Evolutionary conservation across 2,329 filamentous ascomycete species (phyloP), one percentile per base, ranked within the genome.

Genomic region (Colletotrichum euphorbiae): DNA sequence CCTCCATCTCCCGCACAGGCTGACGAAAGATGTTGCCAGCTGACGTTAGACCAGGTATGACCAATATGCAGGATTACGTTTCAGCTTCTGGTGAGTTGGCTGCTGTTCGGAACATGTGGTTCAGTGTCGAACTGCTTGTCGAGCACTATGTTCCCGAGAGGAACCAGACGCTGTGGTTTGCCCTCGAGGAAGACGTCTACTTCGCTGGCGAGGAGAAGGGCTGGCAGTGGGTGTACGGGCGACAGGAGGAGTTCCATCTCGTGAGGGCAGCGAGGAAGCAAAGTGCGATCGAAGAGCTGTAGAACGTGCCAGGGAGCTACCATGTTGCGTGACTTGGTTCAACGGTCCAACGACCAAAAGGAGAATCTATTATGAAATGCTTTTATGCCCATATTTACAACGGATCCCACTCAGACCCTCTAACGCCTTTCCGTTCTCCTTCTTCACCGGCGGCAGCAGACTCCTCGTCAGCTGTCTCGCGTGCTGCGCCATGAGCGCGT

Each of bases 401-500:
- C 36, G 42, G 43, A 50, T 54, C 42, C 13, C 45, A 21, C 7
- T 46, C 13, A 36, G 11, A 28, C 40, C n/a, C 15, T 3, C 31
- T 61, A 24, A 54, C 9, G 60, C 64, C 45, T 67, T 52, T 12
- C 62, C 63, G 13, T 64, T 55, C 12, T 58, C 64, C 55, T 54
- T 68, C 59, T 68, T 68, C 13, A 71, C 45, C 3, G 67, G 62
- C 50, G 67, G 67, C 62, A 71, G 54, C 58, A 71, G 58, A 52
- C 67, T 71, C 43, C 50, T 57, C 28, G 62, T 69, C 51, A 66
- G 51, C 31, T 84, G 80, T 70, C 87, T 80, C 4, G 85, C 88
- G 77, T 93, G 90, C 83, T 98, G 95, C 54, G 92, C 90, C 84
- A 97, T 85, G 70, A 97, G 82, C 3, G 93, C 91, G 80, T 98